Percentiles rank a stretch among this genome's conserved stretches.
Conservation (phyloP, 441 rosid species). For the Breynia disticha region DNA sequence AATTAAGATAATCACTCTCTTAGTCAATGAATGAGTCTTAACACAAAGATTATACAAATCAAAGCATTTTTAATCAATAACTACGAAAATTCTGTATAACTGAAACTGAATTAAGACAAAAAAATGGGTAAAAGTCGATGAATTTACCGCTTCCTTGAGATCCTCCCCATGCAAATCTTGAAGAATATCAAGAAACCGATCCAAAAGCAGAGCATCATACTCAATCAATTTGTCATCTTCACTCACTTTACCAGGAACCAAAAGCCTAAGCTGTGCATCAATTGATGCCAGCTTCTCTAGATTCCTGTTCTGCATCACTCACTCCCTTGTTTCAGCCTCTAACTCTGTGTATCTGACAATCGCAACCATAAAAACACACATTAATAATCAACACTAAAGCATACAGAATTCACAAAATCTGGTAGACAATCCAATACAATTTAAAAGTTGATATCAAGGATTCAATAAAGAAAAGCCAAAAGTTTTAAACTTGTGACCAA, state of each 20-base stretch:
- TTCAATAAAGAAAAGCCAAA: neutral
- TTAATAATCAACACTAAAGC: neutral
- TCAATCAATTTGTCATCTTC: constrained; percentile 95
- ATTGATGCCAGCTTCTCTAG: constrained; percentile 90
- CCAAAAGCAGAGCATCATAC: constrained; percentile 87
- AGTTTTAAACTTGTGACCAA: neutral
- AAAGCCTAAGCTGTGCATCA: constrained; percentile 78
- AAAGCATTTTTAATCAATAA: no score
- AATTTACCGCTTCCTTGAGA: constrained; percentile 66
- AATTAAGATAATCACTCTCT: no score
- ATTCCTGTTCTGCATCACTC: constrained; percentile 48
- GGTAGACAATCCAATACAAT: constrained; percentile 10
- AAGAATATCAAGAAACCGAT: constrained; percentile 87
- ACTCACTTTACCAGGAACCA: constrained; percentile 77
- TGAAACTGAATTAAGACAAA: neutral
- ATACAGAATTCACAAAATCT: constrained; percentile 9
- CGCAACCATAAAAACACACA: constrained; percentile 5
- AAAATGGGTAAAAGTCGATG: neutral
- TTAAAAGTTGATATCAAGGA: constrained; percentile 8
- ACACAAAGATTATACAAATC: no score
- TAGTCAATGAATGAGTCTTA: no score
- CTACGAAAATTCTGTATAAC: no score
- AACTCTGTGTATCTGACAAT: constrained; percentile 7
- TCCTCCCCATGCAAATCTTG: constrained; percentile 94
- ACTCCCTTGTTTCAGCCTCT: neutral